phyloP scores from a whole-genome alignment of 2,329 filamentous ascomycete species.

The Nothopassalora personata region DNA sequence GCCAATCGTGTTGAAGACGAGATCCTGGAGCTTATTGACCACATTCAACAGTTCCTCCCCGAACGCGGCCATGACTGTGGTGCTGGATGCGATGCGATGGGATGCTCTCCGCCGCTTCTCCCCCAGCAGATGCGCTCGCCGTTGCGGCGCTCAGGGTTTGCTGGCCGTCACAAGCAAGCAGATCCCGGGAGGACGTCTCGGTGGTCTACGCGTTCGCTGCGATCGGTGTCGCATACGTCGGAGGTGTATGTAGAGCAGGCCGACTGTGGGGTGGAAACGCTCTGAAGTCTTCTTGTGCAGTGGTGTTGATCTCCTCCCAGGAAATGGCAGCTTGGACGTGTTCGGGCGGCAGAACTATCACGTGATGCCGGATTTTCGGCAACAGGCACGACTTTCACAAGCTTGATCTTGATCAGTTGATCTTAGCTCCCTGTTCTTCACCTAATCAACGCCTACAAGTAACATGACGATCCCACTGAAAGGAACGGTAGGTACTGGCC shows the following conservation, averaged over 20 bases:
- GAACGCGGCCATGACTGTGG: slow-evolving; percentile 70
- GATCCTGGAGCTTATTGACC: slow-evolving; percentile 96
- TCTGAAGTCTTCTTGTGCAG: background rate
- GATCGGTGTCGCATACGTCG: background rate
- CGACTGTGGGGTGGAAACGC: background rate
- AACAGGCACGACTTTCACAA: no score
- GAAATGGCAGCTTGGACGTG: no score
- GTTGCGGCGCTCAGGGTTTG: background rate
- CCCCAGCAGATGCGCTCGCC: background rate
- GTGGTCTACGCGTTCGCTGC: background rate
- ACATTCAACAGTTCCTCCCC: slow-evolving; percentile 92
- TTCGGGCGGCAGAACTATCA: background rate
- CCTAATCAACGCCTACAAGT: no score
- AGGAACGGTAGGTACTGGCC: no score
- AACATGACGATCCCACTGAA: no score
- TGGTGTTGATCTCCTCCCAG: no score
- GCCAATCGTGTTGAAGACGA: slow-evolving; percentile 99
- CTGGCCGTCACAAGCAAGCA: background rate
- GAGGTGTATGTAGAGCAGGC: background rate
- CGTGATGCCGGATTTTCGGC: background rate
- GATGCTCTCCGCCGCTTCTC: slow-evolving; percentile 1
- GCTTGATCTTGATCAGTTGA: no score
- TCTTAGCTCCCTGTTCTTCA: no score
- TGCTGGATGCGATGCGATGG: background rate
- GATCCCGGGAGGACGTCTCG: background rate